Conservation (phyloP, 805 yeast species). For the Vanderwaltozyma verrucispora region DNA sequence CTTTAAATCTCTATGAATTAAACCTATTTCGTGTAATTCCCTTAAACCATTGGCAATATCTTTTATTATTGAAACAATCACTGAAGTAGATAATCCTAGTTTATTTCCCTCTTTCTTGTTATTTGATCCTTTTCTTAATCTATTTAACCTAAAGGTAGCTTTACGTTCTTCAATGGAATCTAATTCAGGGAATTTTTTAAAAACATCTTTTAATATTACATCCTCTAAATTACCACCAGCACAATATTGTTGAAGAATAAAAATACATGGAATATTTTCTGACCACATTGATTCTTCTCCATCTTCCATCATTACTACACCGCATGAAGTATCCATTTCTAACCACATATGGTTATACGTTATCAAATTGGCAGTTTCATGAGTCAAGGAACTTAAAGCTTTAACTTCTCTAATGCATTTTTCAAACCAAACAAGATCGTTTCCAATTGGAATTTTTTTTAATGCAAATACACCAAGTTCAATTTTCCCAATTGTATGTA, state of each 20-base stretch:
- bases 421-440: slow-evolving; percentile 55
- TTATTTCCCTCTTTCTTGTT: not conserved
- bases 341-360: slow-evolving; percentile 90
- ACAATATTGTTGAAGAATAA: slow-evolving; percentile 77
- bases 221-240: slow-evolving; percentile 82
- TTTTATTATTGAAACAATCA: slow-evolving; percentile 55
- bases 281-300: slow-evolving; percentile 8
- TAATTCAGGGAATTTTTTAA: slow-evolving; percentile 25
- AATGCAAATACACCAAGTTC: slow-evolving; percentile 74
- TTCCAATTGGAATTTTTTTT: slow-evolving; percentile 77
- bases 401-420: slow-evolving; percentile 71
- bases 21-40: slow-evolving; percentile 62
- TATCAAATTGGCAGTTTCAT: slow-evolving; percentile 51
- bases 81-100: slow-evolving; percentile 39
- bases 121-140: slow-evolving; percentile 1
- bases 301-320: slow-evolving; percentile 14
- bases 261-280: slow-evolving; percentile 51
- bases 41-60: slow-evolving; percentile 64
- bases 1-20: slow-evolving; percentile 81
- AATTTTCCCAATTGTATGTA: slow-evolving; percentile 59
- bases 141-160: slow-evolving; percentile 21
- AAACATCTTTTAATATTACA: slow-evolving; percentile 32
- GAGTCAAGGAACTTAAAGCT: slow-evolving; percentile 43
- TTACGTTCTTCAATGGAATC: slow-evolving; percentile 31
- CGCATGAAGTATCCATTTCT: slow-evolving; percentile 49